Evolutionary conservation across 163 green algal genomes (phyloP).

Genomic region (Chlamydomonas reinhardtii): DNA sequence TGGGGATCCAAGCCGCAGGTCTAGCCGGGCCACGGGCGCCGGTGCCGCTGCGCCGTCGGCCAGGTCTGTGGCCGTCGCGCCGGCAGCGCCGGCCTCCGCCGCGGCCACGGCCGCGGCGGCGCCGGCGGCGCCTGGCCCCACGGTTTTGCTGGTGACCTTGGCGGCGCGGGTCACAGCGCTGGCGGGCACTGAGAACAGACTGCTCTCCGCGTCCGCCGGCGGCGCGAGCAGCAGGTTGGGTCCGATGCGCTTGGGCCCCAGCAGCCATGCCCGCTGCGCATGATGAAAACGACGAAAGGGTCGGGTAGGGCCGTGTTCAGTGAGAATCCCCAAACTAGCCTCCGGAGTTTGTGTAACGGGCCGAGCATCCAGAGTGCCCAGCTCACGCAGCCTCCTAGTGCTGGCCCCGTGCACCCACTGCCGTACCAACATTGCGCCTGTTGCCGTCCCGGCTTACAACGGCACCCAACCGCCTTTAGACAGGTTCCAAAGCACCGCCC

Average conservation of each 20-base stretch:
- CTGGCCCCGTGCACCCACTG: too few species aligned
- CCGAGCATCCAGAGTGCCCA: too few species aligned
- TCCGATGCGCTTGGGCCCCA: conserved; percentile 83
- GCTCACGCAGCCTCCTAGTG: too few species aligned
- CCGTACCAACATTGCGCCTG: too few species aligned
- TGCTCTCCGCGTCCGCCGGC: conserved; percentile 10
- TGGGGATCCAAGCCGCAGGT: conserved; percentile 51
- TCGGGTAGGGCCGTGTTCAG: too few species aligned
- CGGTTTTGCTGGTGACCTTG: conserved; percentile 25
- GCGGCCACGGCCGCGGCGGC: neutral
- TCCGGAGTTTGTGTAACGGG: too few species aligned
- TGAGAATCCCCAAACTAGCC: too few species aligned
- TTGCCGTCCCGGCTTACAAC: too few species aligned
- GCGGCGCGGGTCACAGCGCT: conserved; percentile 53
- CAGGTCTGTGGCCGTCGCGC: neutral
- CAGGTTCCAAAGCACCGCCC: too few species aligned
- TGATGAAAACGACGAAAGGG: neutral
- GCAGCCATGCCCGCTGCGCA: conserved; percentile 80
- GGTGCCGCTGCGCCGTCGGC: neutral
- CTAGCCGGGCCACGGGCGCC: neutral
- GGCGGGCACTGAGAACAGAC: conserved; percentile 66
- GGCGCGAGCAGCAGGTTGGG: conserved; percentile 86
- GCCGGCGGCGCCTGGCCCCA: conserved; percentile 5
- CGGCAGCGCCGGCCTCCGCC: neutral
- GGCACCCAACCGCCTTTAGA: too few species aligned